phyloP scores from a whole-genome alignment of 2,329 filamentous ascomycete species.

The Arthrobotrys sphaeroides region DNA sequence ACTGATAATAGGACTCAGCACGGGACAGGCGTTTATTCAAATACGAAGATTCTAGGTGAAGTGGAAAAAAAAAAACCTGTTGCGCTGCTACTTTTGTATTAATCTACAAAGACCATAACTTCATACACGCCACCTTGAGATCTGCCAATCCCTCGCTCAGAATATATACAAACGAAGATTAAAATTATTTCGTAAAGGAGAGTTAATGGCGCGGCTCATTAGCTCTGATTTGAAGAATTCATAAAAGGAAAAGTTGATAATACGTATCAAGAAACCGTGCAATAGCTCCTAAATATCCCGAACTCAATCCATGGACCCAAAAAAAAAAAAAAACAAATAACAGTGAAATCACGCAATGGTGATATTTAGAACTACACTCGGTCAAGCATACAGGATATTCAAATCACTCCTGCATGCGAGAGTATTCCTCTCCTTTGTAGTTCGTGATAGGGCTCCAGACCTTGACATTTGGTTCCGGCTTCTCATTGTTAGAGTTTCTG shows the following conservation, averaged over 20 bases:
- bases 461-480: constrained; percentile 46
- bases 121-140: constrained; percentile 9
- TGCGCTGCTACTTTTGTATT: constrained; percentile 16
- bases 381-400: not conserved
- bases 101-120: constrained; percentile 33
- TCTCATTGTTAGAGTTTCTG: constrained; percentile 36
- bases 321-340: constrained; percentile 4
- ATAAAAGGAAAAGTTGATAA: constrained; percentile 7
- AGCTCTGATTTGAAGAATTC: not conserved
- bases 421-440: constrained; percentile 49
- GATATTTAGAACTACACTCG: constrained; percentile 33
- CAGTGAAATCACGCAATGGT: not conserved
- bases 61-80: constrained; percentile 5
- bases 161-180: constrained; percentile 51
- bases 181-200: constrained; percentile 35
- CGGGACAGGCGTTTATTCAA: too few relatives aligned
- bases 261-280: not conserved
- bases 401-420: constrained; percentile 31
- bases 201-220: constrained; percentile 14
- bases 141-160: not conserved
- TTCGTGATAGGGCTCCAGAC: constrained; percentile 52
- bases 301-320: constrained; percentile 15
- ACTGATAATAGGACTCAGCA: not conserved
- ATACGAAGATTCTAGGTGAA: not conserved
- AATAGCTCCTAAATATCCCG: constrained; percentile 27